Evolutionary conservation across 176 grass and related monocot species (phyloP).

Genomic region (Secale cereale): DNA sequence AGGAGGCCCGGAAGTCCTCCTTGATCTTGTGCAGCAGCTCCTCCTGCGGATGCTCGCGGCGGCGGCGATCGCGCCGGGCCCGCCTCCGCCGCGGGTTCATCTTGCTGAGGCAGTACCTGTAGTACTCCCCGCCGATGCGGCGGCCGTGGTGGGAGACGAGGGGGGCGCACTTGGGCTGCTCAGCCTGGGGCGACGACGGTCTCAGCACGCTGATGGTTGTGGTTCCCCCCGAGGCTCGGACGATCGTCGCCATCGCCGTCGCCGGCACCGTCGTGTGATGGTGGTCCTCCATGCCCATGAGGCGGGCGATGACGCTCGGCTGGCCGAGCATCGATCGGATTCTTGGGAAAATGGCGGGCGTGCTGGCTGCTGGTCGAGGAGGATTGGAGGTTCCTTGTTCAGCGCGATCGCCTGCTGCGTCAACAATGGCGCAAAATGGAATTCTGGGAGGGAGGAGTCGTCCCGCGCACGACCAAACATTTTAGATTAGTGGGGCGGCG

Average conservation of each 20-base stretch:
- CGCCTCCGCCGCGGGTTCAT: constrained; percentile 12
- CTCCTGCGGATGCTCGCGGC: constrained; percentile 61
- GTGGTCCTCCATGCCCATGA: constrained; percentile 72
- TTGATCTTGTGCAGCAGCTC: constrained; percentile 62
- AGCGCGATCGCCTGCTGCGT: not conserved
- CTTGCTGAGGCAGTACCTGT: constrained; percentile 14
- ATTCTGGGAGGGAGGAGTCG: not conserved
- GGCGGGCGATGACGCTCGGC: constrained; percentile 60
- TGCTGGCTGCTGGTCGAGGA: not conserved
- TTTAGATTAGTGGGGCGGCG: not conserved
- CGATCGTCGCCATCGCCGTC: not conserved
- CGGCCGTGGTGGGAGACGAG: constrained; percentile 21
- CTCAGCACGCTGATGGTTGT: not conserved
- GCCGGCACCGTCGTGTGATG: not conserved
- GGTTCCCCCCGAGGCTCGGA: not conserved
- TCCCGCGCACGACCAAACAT: not conserved
- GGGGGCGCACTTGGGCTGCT: constrained; percentile 33
- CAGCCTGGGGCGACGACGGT: not conserved
- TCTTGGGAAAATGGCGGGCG: not conserved
- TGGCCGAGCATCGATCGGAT: constrained; percentile 16
- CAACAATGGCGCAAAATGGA: not conserved
- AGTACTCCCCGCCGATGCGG: constrained; percentile 9
- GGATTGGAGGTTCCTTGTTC: not conserved
- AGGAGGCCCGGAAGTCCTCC: constrained; percentile 60
- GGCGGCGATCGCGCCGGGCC: not conserved